These are phyloP conservation scores for Fragaria ananassa DNA, from an alignment of 306 rosid species.

Conservation along the genomic window DNA sequence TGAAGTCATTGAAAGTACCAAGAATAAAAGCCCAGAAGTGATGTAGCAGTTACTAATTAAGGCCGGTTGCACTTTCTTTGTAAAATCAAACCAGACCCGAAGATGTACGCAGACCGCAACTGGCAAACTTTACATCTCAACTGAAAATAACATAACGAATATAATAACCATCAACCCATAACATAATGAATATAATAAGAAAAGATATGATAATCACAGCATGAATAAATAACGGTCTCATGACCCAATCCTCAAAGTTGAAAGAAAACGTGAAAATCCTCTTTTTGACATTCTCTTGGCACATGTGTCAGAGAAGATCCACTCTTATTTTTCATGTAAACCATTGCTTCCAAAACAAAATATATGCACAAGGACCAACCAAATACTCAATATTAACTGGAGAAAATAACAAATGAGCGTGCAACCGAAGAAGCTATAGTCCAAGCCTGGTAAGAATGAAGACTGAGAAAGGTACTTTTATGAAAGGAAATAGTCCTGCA, in stretches of 20 bases:
- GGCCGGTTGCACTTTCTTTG: not conserved
- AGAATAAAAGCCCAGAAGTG: not conserved
- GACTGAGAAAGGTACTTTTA: not conserved
- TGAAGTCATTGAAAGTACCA: not conserved
- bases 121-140: not conserved
- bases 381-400: not conserved
- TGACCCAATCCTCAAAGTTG: not conserved
- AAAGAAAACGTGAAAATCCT: not conserved
- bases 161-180: too few relatives aligned
- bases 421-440: not conserved
- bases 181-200: not conserved
- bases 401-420: not conserved
- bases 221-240: not conserved
- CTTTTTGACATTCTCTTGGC: not conserved
- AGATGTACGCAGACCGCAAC: not conserved
- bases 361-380: not conserved
- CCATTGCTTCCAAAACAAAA: not conserved
- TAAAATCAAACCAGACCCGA: not conserved
- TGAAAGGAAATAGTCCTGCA: too few relatives aligned
- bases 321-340: not conserved
- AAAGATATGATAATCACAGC: not conserved
- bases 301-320: not conserved
- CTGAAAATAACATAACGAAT: not conserved
- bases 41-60: not conserved
- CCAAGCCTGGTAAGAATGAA: not conserved